These are phyloP conservation scores for Galium porrigens DNA, from an alignment of 305 asterid species.

Conservation along the genomic window DNA sequence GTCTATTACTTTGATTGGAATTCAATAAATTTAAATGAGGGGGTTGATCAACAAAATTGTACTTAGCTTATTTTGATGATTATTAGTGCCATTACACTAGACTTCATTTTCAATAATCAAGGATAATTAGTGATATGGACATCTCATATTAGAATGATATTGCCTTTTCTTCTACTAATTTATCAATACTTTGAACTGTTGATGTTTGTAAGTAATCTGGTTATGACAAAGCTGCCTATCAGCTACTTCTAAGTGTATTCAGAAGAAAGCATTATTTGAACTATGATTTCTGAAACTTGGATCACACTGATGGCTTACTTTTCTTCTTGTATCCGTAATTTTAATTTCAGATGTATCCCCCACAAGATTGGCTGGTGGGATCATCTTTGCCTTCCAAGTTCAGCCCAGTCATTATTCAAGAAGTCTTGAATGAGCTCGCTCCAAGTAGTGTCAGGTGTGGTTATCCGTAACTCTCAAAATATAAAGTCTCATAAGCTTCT, in stretches of 20 bases:
- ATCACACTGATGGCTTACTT: not conserved
- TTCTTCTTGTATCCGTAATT: slow-evolving; percentile 14
- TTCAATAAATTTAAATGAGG: not conserved
- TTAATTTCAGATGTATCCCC: slow-evolving; percentile 59
- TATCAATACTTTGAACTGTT: not conserved
- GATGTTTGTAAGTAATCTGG: not conserved
- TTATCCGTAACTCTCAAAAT: not conserved
- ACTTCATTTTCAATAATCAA: not conserved
- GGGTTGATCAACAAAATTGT: not conserved
- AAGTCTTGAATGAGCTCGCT: slow-evolving; percentile 64
- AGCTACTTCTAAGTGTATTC: not conserved
- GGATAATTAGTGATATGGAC: not conserved
- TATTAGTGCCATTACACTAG: not conserved
- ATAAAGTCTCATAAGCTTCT: slow-evolving; percentile 2
- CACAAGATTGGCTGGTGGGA: slow-evolving; percentile 82
- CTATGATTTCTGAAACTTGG: not conserved
- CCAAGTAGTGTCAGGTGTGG: slow-evolving; percentile 50
- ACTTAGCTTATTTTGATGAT: not conserved
- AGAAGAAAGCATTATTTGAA: not conserved
- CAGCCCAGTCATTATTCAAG: slow-evolving; percentile 39
- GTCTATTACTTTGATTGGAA: not conserved
- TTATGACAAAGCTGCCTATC: not conserved
- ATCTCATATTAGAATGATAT: not conserved
- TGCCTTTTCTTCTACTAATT: not conserved
- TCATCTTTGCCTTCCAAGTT: slow-evolving; percentile 73